Conservation (phyloP, 768 basidiomycete species). For the Mycena haematopus region DNA sequence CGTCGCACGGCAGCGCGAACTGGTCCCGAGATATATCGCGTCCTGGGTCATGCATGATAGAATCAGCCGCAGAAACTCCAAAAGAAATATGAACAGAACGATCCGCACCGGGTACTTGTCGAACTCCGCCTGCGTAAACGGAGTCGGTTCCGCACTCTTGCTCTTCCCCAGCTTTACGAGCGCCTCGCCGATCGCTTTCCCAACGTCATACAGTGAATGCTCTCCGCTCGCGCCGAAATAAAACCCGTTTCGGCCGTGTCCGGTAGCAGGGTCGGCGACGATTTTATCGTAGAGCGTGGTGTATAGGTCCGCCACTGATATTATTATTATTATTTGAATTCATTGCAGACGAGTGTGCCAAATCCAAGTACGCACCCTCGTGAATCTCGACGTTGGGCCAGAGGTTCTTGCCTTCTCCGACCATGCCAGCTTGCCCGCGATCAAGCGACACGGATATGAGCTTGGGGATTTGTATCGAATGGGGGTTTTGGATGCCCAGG, state of each 20-base stretch:
- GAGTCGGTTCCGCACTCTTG: conserved; percentile 46
- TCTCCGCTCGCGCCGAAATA: conserved; percentile 63
- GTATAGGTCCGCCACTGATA: conserved; percentile 52
- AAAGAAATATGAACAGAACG: conserved; percentile 4
- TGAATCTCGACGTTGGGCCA: conserved; percentile 65
- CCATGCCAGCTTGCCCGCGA: conserved; percentile 57
- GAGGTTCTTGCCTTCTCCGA: conserved; percentile 63
- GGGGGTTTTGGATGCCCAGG: conserved; percentile 56
- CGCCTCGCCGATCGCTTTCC: conserved; percentile 45
- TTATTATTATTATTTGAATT: not conserved
- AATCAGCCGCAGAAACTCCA: not conserved
- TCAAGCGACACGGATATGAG: conserved; percentile 52
- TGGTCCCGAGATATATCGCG: conserved; percentile 31
- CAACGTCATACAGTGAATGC: conserved; percentile 49
- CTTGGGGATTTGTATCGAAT: conserved; percentile 58
- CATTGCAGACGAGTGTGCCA: no score
- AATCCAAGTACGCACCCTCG: conserved; percentile 45
- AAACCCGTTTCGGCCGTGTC: conserved; percentile 56
- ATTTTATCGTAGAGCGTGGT: conserved; percentile 49
- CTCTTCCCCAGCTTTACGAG: conserved; percentile 47
- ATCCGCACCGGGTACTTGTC: conserved; percentile 44
- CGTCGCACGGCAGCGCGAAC: conserved; percentile 33
- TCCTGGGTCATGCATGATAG: conserved; percentile 17
- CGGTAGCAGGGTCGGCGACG: conserved; percentile 35
- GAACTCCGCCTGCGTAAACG: conserved; percentile 54